Percentiles rank a stretch among this genome's conserved stretches.
Evolutionary conservation across 2,329 filamentous ascomycete genomes (phyloP).

Genomic region (Xylariales sp.): DNA sequence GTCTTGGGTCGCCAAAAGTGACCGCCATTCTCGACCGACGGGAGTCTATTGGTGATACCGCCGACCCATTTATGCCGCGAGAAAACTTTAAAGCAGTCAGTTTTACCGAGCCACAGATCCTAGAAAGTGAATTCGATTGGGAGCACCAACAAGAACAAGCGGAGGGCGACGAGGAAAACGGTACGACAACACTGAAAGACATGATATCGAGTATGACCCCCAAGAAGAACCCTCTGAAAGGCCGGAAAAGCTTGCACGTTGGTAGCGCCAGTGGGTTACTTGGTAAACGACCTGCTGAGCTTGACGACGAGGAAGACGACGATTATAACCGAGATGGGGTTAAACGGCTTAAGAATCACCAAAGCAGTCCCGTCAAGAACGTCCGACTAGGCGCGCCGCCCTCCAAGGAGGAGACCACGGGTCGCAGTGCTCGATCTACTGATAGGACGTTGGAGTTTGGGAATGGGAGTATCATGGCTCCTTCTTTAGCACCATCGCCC

Average conservation of each 20-base stretch:
- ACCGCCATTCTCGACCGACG: constrained; percentile 77
- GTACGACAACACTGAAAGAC: constrained; percentile 75
- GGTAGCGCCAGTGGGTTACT: constrained; percentile 79
- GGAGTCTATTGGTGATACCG: constrained; percentile 75
- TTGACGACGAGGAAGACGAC: constrained; percentile 73
- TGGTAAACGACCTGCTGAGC: constrained; percentile 78
- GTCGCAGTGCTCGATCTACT: constrained; percentile 64
- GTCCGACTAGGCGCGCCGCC: constrained; percentile 76
- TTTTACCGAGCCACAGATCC: constrained; percentile 73
- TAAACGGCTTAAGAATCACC: constrained; percentile 77
- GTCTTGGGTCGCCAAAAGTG: constrained; percentile 80
- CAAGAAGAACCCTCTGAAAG: constrained; percentile 74
- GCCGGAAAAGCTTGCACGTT: constrained; percentile 80
- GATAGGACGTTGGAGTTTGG: constrained; percentile 59
- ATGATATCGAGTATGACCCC: constrained; percentile 84
- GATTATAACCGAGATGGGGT: constrained; percentile 68
- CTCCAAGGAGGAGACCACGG: constrained; percentile 72
- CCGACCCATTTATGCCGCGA: constrained; percentile 71
- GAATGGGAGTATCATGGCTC: constrained; percentile 52
- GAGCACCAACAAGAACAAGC: constrained; percentile 70
- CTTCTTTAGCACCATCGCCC: constrained; percentile 61
- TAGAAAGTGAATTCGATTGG: constrained; percentile 72
- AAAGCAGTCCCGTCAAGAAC: constrained; percentile 81
- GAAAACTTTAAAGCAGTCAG: constrained; percentile 61
- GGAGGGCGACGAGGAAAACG: constrained; percentile 67